Conservation (phyloP, 2,329 filamentous ascomycete genomes). For the Trichoderma sp. region DNA sequence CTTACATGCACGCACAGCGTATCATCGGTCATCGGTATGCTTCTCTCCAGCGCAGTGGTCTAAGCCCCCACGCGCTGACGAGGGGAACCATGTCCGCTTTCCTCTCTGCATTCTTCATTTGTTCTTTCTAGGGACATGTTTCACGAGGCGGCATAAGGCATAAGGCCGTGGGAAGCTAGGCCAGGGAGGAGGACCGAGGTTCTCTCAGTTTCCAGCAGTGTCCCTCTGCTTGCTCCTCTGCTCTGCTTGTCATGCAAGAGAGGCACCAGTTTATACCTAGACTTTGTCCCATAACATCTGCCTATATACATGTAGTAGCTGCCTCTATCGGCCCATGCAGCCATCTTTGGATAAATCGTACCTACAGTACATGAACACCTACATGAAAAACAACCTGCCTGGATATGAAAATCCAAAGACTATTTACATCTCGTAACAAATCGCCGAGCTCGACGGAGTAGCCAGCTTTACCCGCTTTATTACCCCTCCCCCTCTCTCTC, state of each 20-base stretch:
- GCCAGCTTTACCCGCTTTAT: slow-evolving; percentile 16
- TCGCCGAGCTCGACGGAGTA: not conserved
- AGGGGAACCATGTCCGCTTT: slow-evolving; percentile 7
- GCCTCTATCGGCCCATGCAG: not conserved
- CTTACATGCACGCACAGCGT: not conserved
- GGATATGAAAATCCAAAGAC: not conserved
- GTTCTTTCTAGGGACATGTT: not conserved
- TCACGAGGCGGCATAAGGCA: not conserved
- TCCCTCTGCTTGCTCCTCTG: not conserved
- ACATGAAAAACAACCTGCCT: not conserved
- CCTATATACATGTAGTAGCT: not conserved
- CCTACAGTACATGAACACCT: not conserved
- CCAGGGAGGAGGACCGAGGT: not conserved
- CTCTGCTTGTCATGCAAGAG: not conserved
- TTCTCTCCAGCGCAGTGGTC: not conserved
- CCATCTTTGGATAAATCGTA: not conserved
- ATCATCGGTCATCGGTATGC: not conserved
- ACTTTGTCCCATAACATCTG: not conserved
- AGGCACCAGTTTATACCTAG: not conserved
- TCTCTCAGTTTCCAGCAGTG: not conserved
- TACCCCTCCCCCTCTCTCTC: slow-evolving; percentile 5
- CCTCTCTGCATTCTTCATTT: not conserved
- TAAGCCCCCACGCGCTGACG: slow-evolving; percentile 14
- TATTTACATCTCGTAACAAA: not conserved
- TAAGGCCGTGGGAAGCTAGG: not conserved